Base-by-base conservation (phyloP, 2,329 filamentous ascomycete genomes). In the Monilinia aucupariae region DNA sequence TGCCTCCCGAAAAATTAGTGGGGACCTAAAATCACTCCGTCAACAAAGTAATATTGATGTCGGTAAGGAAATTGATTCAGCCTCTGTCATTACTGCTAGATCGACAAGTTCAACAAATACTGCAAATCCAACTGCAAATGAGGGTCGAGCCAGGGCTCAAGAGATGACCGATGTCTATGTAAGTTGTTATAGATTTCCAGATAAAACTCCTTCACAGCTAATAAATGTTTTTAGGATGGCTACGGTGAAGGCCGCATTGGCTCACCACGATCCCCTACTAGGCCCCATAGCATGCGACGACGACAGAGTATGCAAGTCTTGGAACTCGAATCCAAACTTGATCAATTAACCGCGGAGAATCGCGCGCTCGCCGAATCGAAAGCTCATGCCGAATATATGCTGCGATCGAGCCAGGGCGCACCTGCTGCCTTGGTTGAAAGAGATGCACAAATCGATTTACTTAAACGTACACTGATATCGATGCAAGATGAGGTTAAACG, bases 261-360 rank as follows among this genome's bases (percentile, higher is more conserved):
- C 74, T 96, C 92, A 75, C 92, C 93, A 73, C 87, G 89, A 72
- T 97, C 94, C 72, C 94, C 94, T 62, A 96, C 91, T 70, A 87
- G 93, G 77, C 92, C 94, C 71, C 91, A 92, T 74, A 97, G 92
- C 80, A 90, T 99, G 84, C 92, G 93, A 71, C 92, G 93, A 74
- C 90, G 93, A 74, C 94, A 96, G 78, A 97, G 93, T 82, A 93
- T 97, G 87, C 93, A 97, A 78, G 86, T 93, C 61, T 86, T 97
- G 65, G 93, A 99, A 72, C 86, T 99, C 73, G 92, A 97, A 79
- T 82, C 85, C 65, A 86, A 84, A 72, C 83, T 99, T 71, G 91
- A 97, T 70, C 88, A 93, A 75, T 81, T 99, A 68, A 80, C 89
- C 48, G 86, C 88, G 27, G 93, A 99, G 75, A 97, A 97, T 73